A percentile compares a stretch with the other conserved stretches of the same genome.
These are phyloP conservation scores for Coemansia sp. DNA, from an alignment of 192 early-diverging fungal species.

Conservation along the genomic window DNA sequence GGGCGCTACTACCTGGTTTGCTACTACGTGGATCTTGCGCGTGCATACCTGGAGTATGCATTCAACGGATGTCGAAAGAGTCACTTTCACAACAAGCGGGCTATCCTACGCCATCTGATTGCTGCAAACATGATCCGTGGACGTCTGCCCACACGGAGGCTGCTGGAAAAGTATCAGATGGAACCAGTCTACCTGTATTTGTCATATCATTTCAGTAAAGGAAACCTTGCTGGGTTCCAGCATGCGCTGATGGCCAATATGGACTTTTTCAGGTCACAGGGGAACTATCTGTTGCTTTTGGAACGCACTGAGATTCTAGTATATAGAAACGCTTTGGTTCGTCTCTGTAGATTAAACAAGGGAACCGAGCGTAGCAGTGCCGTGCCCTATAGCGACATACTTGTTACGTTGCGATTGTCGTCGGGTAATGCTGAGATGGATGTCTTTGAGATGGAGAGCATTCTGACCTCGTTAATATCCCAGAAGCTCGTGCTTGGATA, in stretches of 20 bases:
- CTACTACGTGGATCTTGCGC: slow-evolving; percentile 44
- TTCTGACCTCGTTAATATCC: slow-evolving; percentile 42
- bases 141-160: slow-evolving; percentile 13
- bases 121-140: slow-evolving; percentile 51
- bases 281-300: slow-evolving; percentile 42
- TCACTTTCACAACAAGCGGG: slow-evolving; percentile 51
- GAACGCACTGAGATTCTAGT: slow-evolving; percentile 50
- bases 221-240: slow-evolving; percentile 45
- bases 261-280: slow-evolving; percentile 50
- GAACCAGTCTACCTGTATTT: slow-evolving; percentile 39
- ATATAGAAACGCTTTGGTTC: slow-evolving; percentile 33
- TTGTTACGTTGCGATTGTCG: slow-evolving; percentile 29
- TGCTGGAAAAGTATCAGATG: slow-evolving; percentile 45
- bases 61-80: slow-evolving; percentile 33
- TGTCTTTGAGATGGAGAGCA: slow-evolving; percentile 44
- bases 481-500: slow-evolving; percentile 44
- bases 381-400: slow-evolving; percentile 34
- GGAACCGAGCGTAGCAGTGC: slow-evolving; percentile 7
- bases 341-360: slow-evolving; percentile 4
- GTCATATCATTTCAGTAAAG: slow-evolving; percentile 26
- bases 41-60: slow-evolving; percentile 38
- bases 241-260: slow-evolving; percentile 26
- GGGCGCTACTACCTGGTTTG: slow-evolving; percentile 49
- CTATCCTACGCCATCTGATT: slow-evolving; percentile 41
- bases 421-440: slow-evolving; percentile 39